Base-by-base conservation (phyloP, 495 filamentous ascomycete genomes). In the Antarctomyces pellizariae region DNA sequence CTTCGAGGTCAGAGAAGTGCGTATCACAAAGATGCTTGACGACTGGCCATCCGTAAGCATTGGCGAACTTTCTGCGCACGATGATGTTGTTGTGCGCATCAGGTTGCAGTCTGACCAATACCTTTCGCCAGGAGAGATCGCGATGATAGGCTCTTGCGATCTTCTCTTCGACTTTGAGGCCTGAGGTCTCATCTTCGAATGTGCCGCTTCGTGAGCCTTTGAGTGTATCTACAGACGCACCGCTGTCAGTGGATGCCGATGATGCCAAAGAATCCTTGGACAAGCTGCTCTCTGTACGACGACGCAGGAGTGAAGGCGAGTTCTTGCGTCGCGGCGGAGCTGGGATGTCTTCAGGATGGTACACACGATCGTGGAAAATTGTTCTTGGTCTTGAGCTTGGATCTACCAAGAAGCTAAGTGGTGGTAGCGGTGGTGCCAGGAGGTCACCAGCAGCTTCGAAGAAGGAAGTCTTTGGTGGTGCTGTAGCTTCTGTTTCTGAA, bases 1-100 rank as follows among this genome's bases (percentile, higher is more conserved):
- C 47, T 19, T 63, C 62, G 0, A 58, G 62, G 36, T 77, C 65
- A 22, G 65, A 70, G 39, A 97, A 97, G 41, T 97, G 86, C 0
- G 78, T 79, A 41, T 93, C 82, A 23, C 83, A 76, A 2, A 95
- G 51, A 44, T 97, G 86, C 43, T 91, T 75, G 24, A 93, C 57
- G 3, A 97, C 86, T 0, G 84, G 83, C 86, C 86, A 97, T 2
- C 86, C 86, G 41, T 91, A 91, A 0, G 86, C 86, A 44, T 97
- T 97, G 31, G 82, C 73, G 37, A 97, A 95, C 66, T 76, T 84
- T 16, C 86, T 69, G 14, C 86, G 72, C 11, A 97, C 86, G 32
- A 92, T 73, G 31, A 97, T 84, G 44, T 97, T 97, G 48, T 97
- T 97, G 47, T 97, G 86, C 2, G 86, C 86, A 56, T 97, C 86